Evolutionary conservation across 352 stramenopile species (phyloP).

Genomic region (Phytophthora litchii): DNA sequence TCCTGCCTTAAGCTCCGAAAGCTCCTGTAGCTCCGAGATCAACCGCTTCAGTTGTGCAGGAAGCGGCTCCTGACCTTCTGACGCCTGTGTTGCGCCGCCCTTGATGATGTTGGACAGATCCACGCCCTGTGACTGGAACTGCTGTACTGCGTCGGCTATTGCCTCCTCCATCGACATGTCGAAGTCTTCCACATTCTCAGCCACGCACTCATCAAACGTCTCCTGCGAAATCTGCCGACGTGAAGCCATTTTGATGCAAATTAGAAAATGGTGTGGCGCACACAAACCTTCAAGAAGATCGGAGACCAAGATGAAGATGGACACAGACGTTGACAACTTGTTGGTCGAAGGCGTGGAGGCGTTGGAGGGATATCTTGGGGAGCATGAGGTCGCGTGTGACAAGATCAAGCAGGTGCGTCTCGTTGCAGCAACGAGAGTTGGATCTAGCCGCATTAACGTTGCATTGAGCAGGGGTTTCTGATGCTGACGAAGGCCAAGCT

Average conservation of each 20-base stretch:
- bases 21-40: conserved; percentile 32
- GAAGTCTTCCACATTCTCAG: conserved; percentile 92
- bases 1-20: conserved; percentile 2
- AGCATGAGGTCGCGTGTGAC: conserved; percentile 51
- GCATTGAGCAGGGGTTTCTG: conserved; percentile 58
- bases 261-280: no score
- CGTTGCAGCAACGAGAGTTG: background rate
- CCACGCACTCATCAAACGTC: conserved; percentile 91
- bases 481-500: conserved; percentile 69
- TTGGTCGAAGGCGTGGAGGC: conserved; percentile 49
- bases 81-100: conserved; percentile 8
- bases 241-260: no score
- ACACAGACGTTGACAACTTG: conserved; percentile 33
- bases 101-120: conserved; percentile 89
- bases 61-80: conserved; percentile 21
- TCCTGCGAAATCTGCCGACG: conserved; percentile 81
- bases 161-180: conserved; percentile 86
- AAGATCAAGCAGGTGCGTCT: conserved; percentile 61
- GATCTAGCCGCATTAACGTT: conserved; percentile 10
- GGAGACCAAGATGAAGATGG: conserved; percentile 12
- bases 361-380: conserved; percentile 55
- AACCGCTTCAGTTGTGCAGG: conserved; percentile 42
- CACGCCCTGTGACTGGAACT: conserved; percentile 89
- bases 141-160: conserved; percentile 74
- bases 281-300: conserved; percentile 4